Evolutionary conservation across 1,284 basidiomycete species (phyloP), one percentile per base, ranked within the genome.

Genomic region (Pseudozyma thailandica): DNA sequence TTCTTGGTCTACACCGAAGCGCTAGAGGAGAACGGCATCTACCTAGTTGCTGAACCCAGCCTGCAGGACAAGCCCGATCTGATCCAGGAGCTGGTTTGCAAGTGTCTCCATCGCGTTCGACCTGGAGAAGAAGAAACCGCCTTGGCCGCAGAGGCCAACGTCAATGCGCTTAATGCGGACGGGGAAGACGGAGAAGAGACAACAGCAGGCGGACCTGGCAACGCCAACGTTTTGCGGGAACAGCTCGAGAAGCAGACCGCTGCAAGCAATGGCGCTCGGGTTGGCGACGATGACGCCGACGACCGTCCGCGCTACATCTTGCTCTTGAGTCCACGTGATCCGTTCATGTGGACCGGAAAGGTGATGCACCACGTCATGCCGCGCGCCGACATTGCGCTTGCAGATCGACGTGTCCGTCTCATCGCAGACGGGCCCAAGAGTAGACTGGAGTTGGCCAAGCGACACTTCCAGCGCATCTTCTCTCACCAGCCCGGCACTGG

Each of bases 1-100:
- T 92, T 96, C 84, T 88, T 99, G 58, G 92, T 98, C 35, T 96
- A 96, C 84, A 97, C 94, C 1, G 89, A 91, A 69, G 87, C 87
- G 2, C 91, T 92, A 80, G 94, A 97, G 82, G 90, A 92, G 76
- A 90, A 95, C 25, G 94, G 94, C 12, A 90, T 91, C n/a, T 98
- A 98, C 82, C 89, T 98, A 68, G 86, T 98, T 54, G 96, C 93
- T 10, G 90, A 93, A 31, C 88, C 87, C 2, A 88, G 88, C n/a
- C 87, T 98, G 25, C 90, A 89, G 75, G 90, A 94, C 51, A 89
- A 90, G n/a, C 90, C 92, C 0, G 90, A 91, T 15, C 85, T 88
- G 43, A 91, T 98, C 70, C 89, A 89, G 21, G 89, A 91, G 47
- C 89, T 98, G 20, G 86, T 99, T 23, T 87, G 89, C 64, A 90